These are phyloP conservation scores for Backusella liffmaniae DNA, from an alignment of 192 early-diverging fungal genomes.

Conservation along the genomic window DNA sequence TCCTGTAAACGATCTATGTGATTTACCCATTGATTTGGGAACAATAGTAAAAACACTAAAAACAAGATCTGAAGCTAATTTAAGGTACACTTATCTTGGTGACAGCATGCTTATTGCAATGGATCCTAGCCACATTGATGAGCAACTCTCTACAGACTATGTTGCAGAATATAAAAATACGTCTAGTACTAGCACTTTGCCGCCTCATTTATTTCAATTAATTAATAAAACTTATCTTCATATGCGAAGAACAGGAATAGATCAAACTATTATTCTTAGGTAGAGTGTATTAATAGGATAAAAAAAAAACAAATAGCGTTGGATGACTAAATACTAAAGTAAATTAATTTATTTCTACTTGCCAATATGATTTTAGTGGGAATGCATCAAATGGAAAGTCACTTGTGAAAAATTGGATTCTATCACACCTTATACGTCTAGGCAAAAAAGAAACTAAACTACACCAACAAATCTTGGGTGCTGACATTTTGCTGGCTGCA, in stretches of 20 bases:
- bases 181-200: constrained; percentile 35
- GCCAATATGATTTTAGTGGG: constrained; percentile 54
- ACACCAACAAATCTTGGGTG: constrained; percentile 64
- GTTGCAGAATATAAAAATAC: constrained; percentile 63
- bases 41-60: constrained; percentile 7
- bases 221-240: constrained; percentile 77
- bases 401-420: constrained; percentile 61
- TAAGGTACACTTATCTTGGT: not conserved
- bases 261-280: constrained; percentile 42
- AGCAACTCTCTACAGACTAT: constrained; percentile 60
- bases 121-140: constrained; percentile 38
- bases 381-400: constrained; percentile 87
- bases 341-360: not conserved
- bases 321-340: constrained; percentile 3
- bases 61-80: not conserved
- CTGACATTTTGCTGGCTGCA: constrained; percentile 74
- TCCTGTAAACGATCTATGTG: not conserved
- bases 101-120: constrained; percentile 1
- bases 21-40: not conserved
- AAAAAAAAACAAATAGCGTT: not conserved
- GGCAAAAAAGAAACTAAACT: constrained; percentile 68
- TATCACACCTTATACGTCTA: constrained; percentile 68
- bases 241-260: constrained; percentile 70
- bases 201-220: constrained; percentile 74
- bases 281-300: constrained; percentile 2